Conservation (phyloP, 2,329 filamentous ascomycete species). For the Fusarium chlamydosporum region DNA sequence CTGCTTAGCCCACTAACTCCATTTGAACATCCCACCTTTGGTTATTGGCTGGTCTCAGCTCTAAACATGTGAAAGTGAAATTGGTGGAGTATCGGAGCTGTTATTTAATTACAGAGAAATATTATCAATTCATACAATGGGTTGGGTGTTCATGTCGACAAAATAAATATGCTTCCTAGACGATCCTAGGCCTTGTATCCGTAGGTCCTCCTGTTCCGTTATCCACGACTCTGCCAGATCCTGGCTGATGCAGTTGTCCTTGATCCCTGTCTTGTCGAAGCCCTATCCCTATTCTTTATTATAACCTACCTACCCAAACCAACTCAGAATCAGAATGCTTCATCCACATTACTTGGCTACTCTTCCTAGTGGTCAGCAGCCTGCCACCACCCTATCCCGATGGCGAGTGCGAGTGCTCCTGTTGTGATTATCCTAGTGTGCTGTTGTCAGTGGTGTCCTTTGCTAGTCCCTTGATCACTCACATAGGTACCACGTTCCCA, state of each 20-base stretch:
- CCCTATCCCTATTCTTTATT: slow-evolving; percentile 10
- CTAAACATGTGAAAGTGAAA: neutral
- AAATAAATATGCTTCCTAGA: slow-evolving; percentile 34
- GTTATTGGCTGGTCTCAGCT: neutral
- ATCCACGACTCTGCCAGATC: slow-evolving; percentile 11
- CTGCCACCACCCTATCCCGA: slow-evolving; percentile 50
- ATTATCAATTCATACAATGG: slow-evolving; percentile 3
- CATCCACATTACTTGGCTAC: slow-evolving; percentile 1
- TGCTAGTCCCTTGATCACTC: slow-evolving; percentile 5
- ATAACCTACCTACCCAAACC: slow-evolving; percentile 28
- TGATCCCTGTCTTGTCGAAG: slow-evolving; percentile 9
- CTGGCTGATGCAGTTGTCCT: slow-evolving; percentile 20
- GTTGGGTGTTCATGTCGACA: slow-evolving; percentile 9
- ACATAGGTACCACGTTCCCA: slow-evolving; percentile 42
- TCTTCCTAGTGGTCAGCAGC: slow-evolving; percentile 34
- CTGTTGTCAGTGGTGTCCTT: slow-evolving; percentile 22
- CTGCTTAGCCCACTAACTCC: neutral
- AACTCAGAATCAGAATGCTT: neutral
- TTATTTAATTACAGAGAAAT: neutral
- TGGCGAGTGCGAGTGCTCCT: slow-evolving; percentile 46
- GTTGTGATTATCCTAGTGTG: slow-evolving; percentile 45
- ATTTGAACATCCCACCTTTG: neutral
- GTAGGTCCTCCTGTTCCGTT: slow-evolving; percentile 9
- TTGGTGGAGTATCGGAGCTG: neutral
- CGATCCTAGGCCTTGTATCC: slow-evolving; percentile 26